Evolutionary conservation across 116 monocot species (phyloP), one percentile per base, ranked within the genome.

Genomic region (Zostera marina): DNA sequence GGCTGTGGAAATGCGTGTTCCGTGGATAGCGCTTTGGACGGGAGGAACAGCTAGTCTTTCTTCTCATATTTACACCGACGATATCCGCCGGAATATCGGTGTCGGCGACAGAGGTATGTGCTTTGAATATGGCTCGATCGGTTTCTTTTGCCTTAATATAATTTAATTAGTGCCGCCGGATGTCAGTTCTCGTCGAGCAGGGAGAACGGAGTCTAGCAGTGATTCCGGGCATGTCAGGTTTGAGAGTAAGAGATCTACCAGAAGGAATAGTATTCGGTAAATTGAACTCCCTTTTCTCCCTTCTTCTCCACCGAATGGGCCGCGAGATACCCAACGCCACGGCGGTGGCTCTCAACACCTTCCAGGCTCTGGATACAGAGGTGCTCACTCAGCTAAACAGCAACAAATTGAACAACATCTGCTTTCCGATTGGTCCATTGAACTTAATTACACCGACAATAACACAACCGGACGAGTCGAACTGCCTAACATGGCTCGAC

Each of bases 401-500:
- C 0, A 9, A 44, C 48, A 63, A 63, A 43, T 65, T 81, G 69
- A 68, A 64, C 9, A 68, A 64, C 9, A 44, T 10, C 8, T 66
- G 12, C 63, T 60, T 76, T 54, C 71, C 68, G 0, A 2, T 79
- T 4, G 87, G 81, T 14, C 81, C 82, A 1, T 56, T 78, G 62
- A 69, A 72, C 59, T 77, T 81, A 19, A 44, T 76, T 4, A 10
- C 38, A 47, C 51, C 57, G 32, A 32, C 59, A 44, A 16, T 10
- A 13, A 7, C 21, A 39, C 15, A 0, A 5, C 13, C 13, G 44
- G 54, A 66, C 41, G 52, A 66, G 20, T 25, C 41, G 49, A 44
- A 26, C 41, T 82, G 79, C 64, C 68, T 87, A 8, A 4, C 49
- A 14, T 87, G 87, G 87, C 73, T 87, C 51, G 79, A 76, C 67